Evolutionary conservation across 2,329 filamentous ascomycete genomes (phyloP).

Genomic region (Pestalotiopsis fici): DNA sequence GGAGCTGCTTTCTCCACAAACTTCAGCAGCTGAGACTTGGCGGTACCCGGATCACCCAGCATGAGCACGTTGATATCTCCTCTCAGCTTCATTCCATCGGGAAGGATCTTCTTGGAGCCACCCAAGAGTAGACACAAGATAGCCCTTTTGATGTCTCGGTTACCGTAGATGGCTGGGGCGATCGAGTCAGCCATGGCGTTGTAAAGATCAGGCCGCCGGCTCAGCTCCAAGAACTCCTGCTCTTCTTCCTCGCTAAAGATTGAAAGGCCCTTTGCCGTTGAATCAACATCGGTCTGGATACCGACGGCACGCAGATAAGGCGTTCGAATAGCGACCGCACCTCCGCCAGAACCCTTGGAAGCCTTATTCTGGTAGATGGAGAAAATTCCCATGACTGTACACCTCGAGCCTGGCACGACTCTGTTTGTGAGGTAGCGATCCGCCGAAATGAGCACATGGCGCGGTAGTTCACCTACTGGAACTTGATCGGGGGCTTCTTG

Average conservation of each 20-base stretch:
- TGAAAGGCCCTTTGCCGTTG: conserved; percentile 81
- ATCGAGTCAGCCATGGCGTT: conserved; percentile 88
- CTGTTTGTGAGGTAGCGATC: conserved; percentile 94
- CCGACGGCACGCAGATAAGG: conserved; percentile 93
- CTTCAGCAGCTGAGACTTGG: conserved; percentile 95
- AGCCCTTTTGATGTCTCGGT: conserved; percentile 93
- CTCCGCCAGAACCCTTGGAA: conserved; percentile 72
- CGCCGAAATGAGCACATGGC: conserved; percentile 94
- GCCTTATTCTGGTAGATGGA: conserved; percentile 96
- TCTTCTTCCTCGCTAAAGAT: conserved; percentile 94
- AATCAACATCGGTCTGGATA: conserved; percentile 86
- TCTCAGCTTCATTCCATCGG: conserved; percentile 95
- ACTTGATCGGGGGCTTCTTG: conserved; percentile 98
- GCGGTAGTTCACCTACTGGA: conserved; percentile 90
- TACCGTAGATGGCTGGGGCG: conserved; percentile 96
- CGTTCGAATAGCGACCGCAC: conserved; percentile 91
- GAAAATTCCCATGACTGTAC: conserved; percentile 95
- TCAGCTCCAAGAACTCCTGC: conserved; percentile 92
- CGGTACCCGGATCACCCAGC: conserved; percentile 95
- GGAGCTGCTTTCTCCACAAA: conserved; percentile 96
- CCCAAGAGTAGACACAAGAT: conserved; percentile 93
- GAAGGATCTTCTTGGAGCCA: conserved; percentile 95
- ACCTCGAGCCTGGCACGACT: conserved; percentile 92
- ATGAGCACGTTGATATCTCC: conserved; percentile 98
- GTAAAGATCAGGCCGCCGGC: conserved; percentile 89